Evolutionary conservation across 2,329 filamentous ascomycete genomes (phyloP), one percentile per base, ranked within the genome.

Genomic region (Monilinia aucupariae): DNA sequence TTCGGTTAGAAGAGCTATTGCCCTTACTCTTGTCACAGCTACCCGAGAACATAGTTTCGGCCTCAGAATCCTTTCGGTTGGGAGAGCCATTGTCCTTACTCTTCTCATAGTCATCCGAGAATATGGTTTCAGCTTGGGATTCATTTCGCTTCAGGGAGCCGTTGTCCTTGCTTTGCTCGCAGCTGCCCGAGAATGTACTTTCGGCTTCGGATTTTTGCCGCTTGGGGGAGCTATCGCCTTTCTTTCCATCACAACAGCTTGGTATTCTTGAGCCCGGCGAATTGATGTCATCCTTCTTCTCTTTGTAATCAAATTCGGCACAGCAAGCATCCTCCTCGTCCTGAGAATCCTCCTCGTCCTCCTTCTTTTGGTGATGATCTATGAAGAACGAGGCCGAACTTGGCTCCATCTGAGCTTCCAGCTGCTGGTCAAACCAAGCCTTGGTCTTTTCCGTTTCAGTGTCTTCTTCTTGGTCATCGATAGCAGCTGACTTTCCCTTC

Each of bases 231-330:
- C 7, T 32, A 7, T 27, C 22, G 15, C 27, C 27, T 1, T 41
- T 54, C 20, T n/a, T 27, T 13, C 61, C 48, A 37, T 43, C 62
- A 37, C 64, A 65, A 32, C 58, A 64, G 15, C 54, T 53, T 37
- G 55, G 61, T 17, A 60, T 22, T 51, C 34, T 61, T 37, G 56
- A 49, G 13, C 32, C 52, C 10, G n/a, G 13, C 20, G 22, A 30
- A 34, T 7, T 15, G 17, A 22, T 4, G 22, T 39, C 41, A 37
- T 55, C 6, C 8, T 61, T 37, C 15, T 25, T 27, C 15, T 39
- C 34, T 15, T 17, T 22, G 32, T 34, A 4, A 32, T 52, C 15
- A 20, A 56, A 32, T 30, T 20, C 22, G 4, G 27, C 15, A 54
- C 41, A 55, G 27, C 49, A 54, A 10, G 12, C n/a, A 8, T 55